These are phyloP conservation scores for Candolleomyces eurysporus DNA, from an alignment of 768 basidiomycete genomes.

Conservation along the genomic window DNA sequence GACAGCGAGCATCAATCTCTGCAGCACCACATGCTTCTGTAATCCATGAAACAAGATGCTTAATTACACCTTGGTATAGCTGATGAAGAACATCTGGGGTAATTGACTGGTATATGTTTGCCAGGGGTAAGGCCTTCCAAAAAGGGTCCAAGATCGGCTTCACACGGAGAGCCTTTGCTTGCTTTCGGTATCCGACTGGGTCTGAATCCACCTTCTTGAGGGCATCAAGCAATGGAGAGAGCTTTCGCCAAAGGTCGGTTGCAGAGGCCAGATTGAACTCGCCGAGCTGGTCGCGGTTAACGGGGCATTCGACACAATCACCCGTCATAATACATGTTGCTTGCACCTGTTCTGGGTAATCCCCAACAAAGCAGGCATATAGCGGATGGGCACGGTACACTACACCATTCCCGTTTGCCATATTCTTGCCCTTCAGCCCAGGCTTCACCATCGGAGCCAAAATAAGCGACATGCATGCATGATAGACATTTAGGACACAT, in stretches of 20 bases:
- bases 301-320: constrained; percentile 27
- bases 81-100: constrained; percentile 51
- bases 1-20: constrained; percentile 35
- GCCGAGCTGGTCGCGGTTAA: constrained; percentile 16
- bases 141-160: constrained; percentile 33
- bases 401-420: constrained; percentile 33
- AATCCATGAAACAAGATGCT: constrained; percentile 41
- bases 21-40: constrained; percentile 16
- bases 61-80: constrained; percentile 46
- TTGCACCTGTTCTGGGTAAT: constrained; percentile 46
- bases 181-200: constrained; percentile 9
- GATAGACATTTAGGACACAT: constrained; percentile 30
- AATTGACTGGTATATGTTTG: constrained; percentile 38
- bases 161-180: constrained; percentile 18
- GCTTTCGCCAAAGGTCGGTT: not conserved
- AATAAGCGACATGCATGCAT: constrained; percentile 30
- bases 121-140: constrained; percentile 38
- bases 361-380: constrained; percentile 35
- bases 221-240: not conserved
- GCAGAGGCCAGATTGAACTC: not conserved
- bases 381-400: constrained; percentile 33
- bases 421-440: constrained; percentile 21
- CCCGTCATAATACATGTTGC: constrained; percentile 24
- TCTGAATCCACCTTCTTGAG: constrained; percentile 22
- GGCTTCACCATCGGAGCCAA: constrained; percentile 25